Conservation (phyloP, 1,284 basidiomycete species). For the Anthracocystis walkeri region DNA sequence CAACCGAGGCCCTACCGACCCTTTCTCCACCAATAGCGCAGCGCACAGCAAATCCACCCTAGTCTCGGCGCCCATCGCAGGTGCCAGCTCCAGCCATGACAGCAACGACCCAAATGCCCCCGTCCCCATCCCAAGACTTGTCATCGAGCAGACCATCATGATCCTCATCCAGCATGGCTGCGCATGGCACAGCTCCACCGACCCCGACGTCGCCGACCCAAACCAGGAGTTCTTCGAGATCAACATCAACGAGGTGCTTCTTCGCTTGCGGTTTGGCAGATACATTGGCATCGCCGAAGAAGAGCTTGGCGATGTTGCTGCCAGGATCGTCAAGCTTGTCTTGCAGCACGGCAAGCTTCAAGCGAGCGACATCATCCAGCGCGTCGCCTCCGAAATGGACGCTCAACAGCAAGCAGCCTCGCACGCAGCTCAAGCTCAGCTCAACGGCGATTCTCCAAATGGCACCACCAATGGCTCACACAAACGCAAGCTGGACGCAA, state of each 20-base stretch:
- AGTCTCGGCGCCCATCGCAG: constrained; percentile 36
- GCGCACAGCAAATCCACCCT: constrained; percentile 30
- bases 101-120: constrained; percentile 74
- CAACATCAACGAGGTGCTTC: constrained; percentile 69
- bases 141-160: constrained; percentile 80
- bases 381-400: constrained; percentile 69
- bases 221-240: constrained; percentile 70
- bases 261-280: constrained; percentile 67
- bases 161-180: constrained; percentile 89
- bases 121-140: constrained; percentile 74
- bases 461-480: constrained; percentile 21
- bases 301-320: constrained; percentile 76
- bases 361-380: constrained; percentile 77
- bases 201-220: constrained; percentile 36
- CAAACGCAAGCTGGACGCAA: constrained; percentile 43
- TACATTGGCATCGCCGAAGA: constrained; percentile 84
- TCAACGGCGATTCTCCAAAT: constrained; percentile 24
- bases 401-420: constrained; percentile 16
- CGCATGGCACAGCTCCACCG: constrained; percentile 67
- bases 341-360: constrained; percentile 88
- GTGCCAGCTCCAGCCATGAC: constrained; percentile 43
- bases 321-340: constrained; percentile 71
- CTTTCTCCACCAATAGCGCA: constrained; percentile 25
- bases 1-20: constrained; percentile 42
- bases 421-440: constrained; percentile 3